These are phyloP conservation scores for Fonsecaea erecta DNA, from an alignment of 2,329 filamentous ascomycete genomes.

Conservation along the genomic window DNA sequence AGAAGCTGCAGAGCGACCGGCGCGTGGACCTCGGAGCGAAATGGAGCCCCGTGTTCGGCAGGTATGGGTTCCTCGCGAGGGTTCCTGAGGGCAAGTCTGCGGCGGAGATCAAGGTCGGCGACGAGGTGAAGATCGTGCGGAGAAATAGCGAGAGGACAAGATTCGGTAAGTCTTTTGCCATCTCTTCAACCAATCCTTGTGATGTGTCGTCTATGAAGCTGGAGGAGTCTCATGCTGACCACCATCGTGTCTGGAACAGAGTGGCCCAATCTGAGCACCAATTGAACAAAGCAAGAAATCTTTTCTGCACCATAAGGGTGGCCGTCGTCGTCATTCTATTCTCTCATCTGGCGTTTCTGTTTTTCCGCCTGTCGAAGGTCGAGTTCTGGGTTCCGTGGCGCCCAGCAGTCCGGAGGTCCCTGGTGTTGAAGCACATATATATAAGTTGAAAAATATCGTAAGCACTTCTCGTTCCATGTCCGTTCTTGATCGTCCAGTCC, in stretches of 20 bases:
- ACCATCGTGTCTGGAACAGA: conserved; percentile 14
- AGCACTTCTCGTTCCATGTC: background rate
- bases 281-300: conserved; percentile 11
- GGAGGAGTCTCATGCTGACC: background rate
- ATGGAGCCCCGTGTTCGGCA: conserved; percentile 72
- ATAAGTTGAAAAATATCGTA: background rate
- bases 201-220: background rate
- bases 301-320: background rate
- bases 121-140: conserved; percentile 60
- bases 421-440: background rate
- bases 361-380: background rate
- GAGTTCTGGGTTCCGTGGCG: background rate
- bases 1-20: conserved; percentile 71
- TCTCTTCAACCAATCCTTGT: background rate
- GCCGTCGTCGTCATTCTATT: background rate
- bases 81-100: conserved; percentile 40
- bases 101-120: conserved; percentile 58
- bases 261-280: conserved; percentile 33
- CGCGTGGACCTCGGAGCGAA: conserved; percentile 71
- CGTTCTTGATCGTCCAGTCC: background rate
- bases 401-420: background rate
- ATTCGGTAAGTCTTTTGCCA: conserved; percentile 51
- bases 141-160: conserved; percentile 58
- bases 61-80: conserved; percentile 67
- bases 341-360: background rate